These are phyloP conservation scores for Neocallimastix lanati DNA, from an alignment of 192 early-diverging fungal genomes.

Conservation along the genomic window DNA sequence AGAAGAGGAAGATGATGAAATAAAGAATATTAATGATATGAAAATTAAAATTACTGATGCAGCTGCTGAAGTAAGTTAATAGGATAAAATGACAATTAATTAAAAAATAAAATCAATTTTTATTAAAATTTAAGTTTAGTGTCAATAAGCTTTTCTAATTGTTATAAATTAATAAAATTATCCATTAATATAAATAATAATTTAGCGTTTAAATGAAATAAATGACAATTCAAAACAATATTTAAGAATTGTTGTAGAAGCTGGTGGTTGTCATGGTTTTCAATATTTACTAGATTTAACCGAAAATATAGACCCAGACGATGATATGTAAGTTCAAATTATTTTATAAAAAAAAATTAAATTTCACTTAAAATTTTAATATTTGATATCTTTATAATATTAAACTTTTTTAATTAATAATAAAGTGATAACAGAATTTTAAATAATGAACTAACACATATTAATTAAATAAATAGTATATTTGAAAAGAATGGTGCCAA, in stretches of 20 bases:
- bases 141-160: too few species aligned
- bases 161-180: too few species aligned
- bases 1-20: neutral
- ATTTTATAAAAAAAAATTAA: too few species aligned
- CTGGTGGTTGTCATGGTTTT: conserved; percentile 75
- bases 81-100: neutral
- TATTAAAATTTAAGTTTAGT: too few species aligned
- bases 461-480: conserved; percentile 10
- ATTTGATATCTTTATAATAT: too few species aligned
- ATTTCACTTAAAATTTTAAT: too few species aligned
- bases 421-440: too few species aligned
- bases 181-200: too few species aligned
- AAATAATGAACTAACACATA: too few species aligned
- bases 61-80: neutral
- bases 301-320: conserved; percentile 27
- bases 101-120: too few species aligned
- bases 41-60: neutral
- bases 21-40: neutral
- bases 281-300: conserved; percentile 65
- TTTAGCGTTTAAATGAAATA: conserved; percentile 1
- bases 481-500: conserved; percentile 51
- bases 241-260: conserved; percentile 58
- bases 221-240: conserved; percentile 25
- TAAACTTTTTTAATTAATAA: too few species aligned
- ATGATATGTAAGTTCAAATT: conserved; percentile 43